Conservation (phyloP, 768 basidiomycete genomes). For the Mycena floridula region DNA sequence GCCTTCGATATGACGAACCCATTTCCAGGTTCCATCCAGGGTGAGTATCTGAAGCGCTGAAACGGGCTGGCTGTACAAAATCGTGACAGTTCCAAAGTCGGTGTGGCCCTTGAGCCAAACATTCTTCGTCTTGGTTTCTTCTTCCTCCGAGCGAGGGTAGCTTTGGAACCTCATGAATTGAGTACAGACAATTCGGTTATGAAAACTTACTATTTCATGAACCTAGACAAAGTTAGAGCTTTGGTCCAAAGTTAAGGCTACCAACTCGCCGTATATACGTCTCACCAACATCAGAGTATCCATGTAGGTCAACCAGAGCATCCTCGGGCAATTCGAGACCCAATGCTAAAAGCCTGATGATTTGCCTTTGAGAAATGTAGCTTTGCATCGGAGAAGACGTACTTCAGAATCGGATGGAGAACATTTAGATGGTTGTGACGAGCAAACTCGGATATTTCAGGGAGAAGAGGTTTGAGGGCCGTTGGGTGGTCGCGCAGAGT, state of each 20-base stretch:
- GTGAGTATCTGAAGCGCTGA: conserved; percentile 51
- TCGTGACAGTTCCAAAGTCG: conserved; percentile 47
- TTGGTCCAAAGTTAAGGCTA: not conserved
- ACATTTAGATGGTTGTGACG: conserved; percentile 47
- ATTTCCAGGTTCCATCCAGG: conserved; percentile 46
- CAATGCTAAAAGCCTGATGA: conserved; percentile 42
- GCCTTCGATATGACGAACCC: conserved; percentile 54
- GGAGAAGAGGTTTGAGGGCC: conserved; percentile 41
- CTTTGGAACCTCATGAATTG: conserved; percentile 17
- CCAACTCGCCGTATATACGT: conserved; percentile 22
- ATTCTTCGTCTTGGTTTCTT: conserved; percentile 43
- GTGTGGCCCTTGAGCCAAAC: conserved; percentile 61
- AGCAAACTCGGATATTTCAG: conserved; percentile 47
- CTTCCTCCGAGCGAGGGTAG: conserved; percentile 43
- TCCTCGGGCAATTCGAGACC: conserved; percentile 53
- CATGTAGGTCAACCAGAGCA: conserved; percentile 40
- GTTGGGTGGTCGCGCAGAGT: conserved; percentile 43
- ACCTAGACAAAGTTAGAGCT: conserved; percentile 24
- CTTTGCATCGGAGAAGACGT: not conserved
- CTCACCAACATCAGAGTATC: conserved; percentile 33
- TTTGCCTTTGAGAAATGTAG: conserved; percentile 16
- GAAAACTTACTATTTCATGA: conserved; percentile 56
- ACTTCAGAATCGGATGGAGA: conserved; percentile 41
- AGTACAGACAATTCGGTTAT: not conserved
- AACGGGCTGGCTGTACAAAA: conserved; percentile 58